A percentile compares a stretch with the other conserved stretches of the same genome.
Conservation (phyloP, 2,329 filamentous ascomycete genomes). For the Escovopsis sp. region DNA sequence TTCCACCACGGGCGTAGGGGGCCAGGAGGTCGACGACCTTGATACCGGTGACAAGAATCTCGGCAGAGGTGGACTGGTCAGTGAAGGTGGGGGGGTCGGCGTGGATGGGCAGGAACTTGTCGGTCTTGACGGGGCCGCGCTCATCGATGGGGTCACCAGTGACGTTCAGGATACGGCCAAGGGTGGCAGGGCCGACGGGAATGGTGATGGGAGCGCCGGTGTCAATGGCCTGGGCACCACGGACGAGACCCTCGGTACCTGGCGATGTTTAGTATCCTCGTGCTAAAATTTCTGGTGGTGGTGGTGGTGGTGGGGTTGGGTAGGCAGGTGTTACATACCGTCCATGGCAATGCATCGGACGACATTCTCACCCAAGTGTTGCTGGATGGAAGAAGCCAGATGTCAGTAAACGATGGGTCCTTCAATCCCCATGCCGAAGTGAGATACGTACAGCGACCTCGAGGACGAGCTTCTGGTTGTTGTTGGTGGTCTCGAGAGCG, state of each 20-base stretch:
- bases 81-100: slow-evolving; percentile 81
- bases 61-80: slow-evolving; percentile 91
- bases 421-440: slow-evolving; percentile 1
- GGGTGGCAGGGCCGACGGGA: slow-evolving; percentile 81
- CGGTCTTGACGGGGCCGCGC: slow-evolving; percentile 91
- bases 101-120: slow-evolving; percentile 83
- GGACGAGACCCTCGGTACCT: slow-evolving; percentile 99
- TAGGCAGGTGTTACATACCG: slow-evolving; percentile 44
- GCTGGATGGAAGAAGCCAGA: slow-evolving; percentile 35
- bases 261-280: slow-evolving; percentile 9
- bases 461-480: slow-evolving; percentile 84
- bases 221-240: slow-evolving; percentile 72
- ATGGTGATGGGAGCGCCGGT: slow-evolving; percentile 93
- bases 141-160: slow-evolving; percentile 99
- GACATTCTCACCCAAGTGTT: slow-evolving; percentile 99
- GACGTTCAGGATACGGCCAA: slow-evolving; percentile 99
- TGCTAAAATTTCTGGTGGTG: slow-evolving; percentile 10
- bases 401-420: slow-evolving; percentile 20
- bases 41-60: slow-evolving; percentile 98
- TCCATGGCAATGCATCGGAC: slow-evolving; percentile 99
- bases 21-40: slow-evolving; percentile 99
- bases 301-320: neutral
- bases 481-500: slow-evolving; percentile 82
- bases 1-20: slow-evolving; percentile 99
- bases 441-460: slow-evolving; percentile 71